Evolutionary conservation across 2,329 filamentous ascomycete species (phyloP).

Genomic region (Trichocomaceae sp.): DNA sequence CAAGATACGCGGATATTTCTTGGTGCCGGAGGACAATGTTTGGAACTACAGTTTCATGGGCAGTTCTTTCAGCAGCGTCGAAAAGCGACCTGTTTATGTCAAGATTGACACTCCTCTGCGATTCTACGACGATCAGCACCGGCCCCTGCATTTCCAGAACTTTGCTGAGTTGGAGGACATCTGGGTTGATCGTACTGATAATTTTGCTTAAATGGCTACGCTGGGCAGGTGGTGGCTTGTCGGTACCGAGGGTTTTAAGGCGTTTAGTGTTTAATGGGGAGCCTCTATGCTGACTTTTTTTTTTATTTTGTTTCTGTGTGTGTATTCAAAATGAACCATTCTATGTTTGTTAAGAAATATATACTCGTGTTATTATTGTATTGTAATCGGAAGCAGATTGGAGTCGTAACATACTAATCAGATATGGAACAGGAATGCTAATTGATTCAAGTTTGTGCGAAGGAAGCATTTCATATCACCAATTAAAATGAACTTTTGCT

Average conservation of each 20-base stretch:
- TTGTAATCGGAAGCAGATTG: constrained; percentile 1
- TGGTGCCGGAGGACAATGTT: constrained; percentile 79
- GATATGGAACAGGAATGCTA: not conserved
- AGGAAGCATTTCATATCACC: no score
- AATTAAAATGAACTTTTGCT: no score
- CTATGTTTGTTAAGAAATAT: not conserved
- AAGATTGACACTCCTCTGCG: constrained; percentile 85
- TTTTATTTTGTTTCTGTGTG: not conserved
- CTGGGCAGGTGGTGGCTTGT: not conserved
- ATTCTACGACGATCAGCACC: constrained; percentile 89
- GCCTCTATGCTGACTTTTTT: not conserved
- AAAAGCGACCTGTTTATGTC: constrained; percentile 86
- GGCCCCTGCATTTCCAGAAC: constrained; percentile 91
- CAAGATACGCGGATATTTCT: constrained; percentile 90
- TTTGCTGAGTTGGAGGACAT: constrained; percentile 97
- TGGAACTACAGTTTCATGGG: constrained; percentile 99
- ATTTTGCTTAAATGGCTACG: constrained; percentile 64
- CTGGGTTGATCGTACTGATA: constrained; percentile 87
- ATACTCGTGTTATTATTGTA: constrained; percentile 3
- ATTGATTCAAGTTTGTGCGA: not conserved
- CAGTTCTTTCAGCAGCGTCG: constrained; percentile 73
- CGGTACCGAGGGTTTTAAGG: not conserved
- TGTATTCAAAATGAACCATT: not conserved
- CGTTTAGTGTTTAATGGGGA: not conserved
- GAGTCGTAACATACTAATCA: constrained; percentile 2